Conservation (phyloP, 108 stramenopile genomes). For the Fragilaria radians region DNA sequence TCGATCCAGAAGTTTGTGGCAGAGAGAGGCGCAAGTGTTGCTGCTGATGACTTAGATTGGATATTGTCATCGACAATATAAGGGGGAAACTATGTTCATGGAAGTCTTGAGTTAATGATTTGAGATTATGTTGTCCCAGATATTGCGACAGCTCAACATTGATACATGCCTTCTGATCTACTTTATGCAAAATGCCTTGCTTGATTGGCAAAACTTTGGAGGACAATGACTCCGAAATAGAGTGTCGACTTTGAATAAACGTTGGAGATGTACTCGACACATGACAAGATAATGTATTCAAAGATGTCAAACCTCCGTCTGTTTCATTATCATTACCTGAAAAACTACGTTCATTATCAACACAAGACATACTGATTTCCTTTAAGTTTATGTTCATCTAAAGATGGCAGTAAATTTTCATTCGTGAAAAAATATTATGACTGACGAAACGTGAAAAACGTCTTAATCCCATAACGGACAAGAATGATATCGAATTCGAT, state of each 20-base stretch:
- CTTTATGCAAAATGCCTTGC: background rate
- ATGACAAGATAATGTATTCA: too few relatives aligned
- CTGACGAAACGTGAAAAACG: too few relatives aligned
- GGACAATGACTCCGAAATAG: background rate
- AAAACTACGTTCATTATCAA: too few relatives aligned
- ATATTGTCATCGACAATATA: background rate
- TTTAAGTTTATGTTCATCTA: too few relatives aligned
- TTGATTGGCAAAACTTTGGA: background rate
- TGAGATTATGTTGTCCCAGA: background rate
- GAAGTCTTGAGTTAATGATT: background rate
- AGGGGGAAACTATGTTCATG: background rate
- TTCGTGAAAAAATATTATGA: too few relatives aligned
- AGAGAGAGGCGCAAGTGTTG: background rate
- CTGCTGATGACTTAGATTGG: background rate
- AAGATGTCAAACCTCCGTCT: too few relatives aligned
- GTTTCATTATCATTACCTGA: too few relatives aligned
- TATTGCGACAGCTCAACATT: background rate
- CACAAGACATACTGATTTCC: too few relatives aligned
- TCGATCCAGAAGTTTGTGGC: slow-evolving; percentile 8
- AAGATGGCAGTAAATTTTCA: too few relatives aligned
- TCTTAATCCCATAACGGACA: too few relatives aligned
- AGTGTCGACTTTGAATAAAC: background rate
- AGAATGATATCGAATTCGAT: too few relatives aligned
- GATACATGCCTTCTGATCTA: background rate
- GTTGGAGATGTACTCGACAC: background rate